Percentiles rank a stretch among this genome's conserved stretches.
phyloP scores from a whole-genome alignment of 345 rosid genomes.

The Eucalyptus tenuipes region DNA sequence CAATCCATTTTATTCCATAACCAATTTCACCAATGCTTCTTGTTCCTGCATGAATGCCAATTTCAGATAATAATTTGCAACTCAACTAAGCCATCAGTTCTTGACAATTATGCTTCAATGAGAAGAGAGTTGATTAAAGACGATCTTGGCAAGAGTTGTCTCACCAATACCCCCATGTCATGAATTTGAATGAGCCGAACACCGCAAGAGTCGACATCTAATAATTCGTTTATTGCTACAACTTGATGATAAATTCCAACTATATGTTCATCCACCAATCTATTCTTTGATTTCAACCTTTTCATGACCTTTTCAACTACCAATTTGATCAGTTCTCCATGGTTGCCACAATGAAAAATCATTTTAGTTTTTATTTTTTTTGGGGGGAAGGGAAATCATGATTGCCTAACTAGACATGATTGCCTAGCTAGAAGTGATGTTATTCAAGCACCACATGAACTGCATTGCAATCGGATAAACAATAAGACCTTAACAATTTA shows the following conservation, averaged over 20 bases:
- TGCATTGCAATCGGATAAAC: fast-evolving
- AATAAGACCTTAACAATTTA: not conserved
- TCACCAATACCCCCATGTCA: not conserved
- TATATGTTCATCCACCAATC: not conserved
- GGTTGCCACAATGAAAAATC: not conserved
- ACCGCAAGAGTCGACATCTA: not conserved
- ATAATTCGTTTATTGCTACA: not conserved
- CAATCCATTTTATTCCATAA: not conserved
- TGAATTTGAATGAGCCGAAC: not conserved
- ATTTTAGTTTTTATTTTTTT: not conserved
- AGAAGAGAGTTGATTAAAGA: not conserved
- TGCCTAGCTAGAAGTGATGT: not conserved
- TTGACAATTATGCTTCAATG: not conserved
- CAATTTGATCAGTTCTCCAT: not conserved
- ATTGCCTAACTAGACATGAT: not conserved
- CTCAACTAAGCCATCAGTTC: not conserved
- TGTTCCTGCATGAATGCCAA: fast-evolving
- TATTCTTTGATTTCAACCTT: not conserved
- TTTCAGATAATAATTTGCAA: not conserved
- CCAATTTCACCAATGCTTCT: not conserved
- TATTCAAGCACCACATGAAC: not conserved
- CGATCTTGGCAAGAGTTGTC: not conserved
- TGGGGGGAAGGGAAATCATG: not conserved
- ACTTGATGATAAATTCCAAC: not conserved
- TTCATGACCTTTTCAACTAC: not conserved